Base-by-base conservation (phyloP, 805 yeast genomes). In the Hanseniaspora jakobsenii region DNA sequence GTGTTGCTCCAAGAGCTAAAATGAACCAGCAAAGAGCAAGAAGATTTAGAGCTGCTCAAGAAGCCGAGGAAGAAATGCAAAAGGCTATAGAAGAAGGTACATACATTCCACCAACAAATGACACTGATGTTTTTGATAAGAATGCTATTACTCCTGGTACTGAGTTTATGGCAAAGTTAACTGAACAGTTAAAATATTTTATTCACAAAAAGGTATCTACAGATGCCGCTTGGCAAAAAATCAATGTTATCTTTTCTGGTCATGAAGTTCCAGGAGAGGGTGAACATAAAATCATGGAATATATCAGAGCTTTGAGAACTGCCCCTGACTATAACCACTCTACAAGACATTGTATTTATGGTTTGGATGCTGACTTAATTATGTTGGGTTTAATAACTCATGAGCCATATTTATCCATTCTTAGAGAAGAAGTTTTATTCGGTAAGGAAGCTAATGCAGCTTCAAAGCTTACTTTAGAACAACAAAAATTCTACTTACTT, bases 241-340 rank as follows among this genome's bases (percentile, higher is more conserved):
- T 84, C 42, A 72, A 81, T 44, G 71, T 89, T 49, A 69, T 89
- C 24, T 70, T 89, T 49, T 80, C 91, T 44, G 97, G 95, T 29
- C 95, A 85, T 55, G 95, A 87, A 61, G 96, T 84, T 16, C 97
- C 97, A 3, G 97, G 97, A 53, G 97, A 89, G 68, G 97, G 97
- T 64, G 97, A 89, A 65, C 97, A 89, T 65, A 89, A 89, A 58
- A 86, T 89, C 53, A 89, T 87, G 96, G 84, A 84, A 54, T 85
- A 75, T 55, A 85, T 89, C 51, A 77, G 96, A 64, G 66, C 74
- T 34, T 71, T 77, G 63, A 81, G 82, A 59, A 73, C 87, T n/a
- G 79, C 77, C 55, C 70, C 74, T 0, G 77, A 68, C 40, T 83
- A 82, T 56, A 71, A 84, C 56, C 76, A 86, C 38, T 83, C 89